Percentiles rank a stretch among this genome's conserved stretches.
Conservation (phyloP, 208 protist species). For the Trypanosomatidae sp. region DNA sequence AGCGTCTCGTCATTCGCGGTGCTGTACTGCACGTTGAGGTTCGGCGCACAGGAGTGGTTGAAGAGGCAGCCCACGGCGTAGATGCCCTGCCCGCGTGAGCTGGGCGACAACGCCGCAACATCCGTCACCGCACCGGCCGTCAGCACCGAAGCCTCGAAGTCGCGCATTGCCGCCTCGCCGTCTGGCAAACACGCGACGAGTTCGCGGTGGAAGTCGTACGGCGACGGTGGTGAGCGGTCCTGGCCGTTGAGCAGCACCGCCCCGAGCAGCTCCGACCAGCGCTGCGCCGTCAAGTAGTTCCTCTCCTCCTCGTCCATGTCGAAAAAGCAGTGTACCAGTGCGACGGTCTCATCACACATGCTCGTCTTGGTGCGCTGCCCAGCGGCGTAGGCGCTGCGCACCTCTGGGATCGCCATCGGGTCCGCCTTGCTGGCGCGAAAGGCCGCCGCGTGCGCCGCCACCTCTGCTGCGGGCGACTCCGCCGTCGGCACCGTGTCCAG, state of each 20-base stretch:
- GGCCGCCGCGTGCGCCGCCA: slow-evolving; percentile 4
- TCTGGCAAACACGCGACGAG: slow-evolving; percentile 26
- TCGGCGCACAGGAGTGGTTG: slow-evolving; percentile 82
- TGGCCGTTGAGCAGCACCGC: slow-evolving; percentile 82
- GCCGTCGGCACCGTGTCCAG: slow-evolving; percentile 8
- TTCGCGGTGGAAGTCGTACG: slow-evolving; percentile 45
- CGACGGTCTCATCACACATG: slow-evolving; percentile 28
- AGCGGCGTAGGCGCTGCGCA: slow-evolving; percentile 8
- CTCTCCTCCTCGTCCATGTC: slow-evolving; percentile 36
- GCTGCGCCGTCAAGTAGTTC: slow-evolving; percentile 20
- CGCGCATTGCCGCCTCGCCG: slow-evolving; percentile 19
- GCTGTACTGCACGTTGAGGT: slow-evolving; percentile 61
- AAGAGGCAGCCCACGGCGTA: slow-evolving; percentile 72
- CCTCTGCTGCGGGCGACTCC: neutral
- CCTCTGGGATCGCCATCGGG: slow-evolving; percentile 15
- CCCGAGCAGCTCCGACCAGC: slow-evolving; percentile 63
- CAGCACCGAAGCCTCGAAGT: slow-evolving; percentile 27
- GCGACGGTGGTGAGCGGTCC: slow-evolving; percentile 61
- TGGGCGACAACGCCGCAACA: slow-evolving; percentile 20
- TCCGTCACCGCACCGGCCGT: slow-evolving; percentile 1
- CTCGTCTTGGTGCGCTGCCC: slow-evolving; percentile 25
- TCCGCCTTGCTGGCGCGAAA: slow-evolving; percentile 23
- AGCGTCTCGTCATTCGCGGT: slow-evolving; percentile 63
- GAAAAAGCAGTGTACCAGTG: slow-evolving; percentile 40
- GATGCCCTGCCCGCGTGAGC: slow-evolving; percentile 61